phyloP scores from a whole-genome alignment of 2,329 filamentous ascomycete species.

The Fusarium liriodendri region DNA sequence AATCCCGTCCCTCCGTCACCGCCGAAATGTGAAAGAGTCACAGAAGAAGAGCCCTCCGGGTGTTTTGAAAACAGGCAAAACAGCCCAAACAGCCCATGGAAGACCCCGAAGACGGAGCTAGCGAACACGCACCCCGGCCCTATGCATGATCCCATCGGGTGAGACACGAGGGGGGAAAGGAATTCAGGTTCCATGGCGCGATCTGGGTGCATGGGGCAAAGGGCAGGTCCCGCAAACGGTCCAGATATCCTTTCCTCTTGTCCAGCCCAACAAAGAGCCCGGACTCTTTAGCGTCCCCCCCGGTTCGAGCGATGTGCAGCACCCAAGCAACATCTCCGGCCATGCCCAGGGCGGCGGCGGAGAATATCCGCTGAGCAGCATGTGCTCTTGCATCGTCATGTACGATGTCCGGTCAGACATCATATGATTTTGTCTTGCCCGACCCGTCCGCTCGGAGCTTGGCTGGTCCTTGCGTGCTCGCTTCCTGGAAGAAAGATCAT shows the following conservation, averaged over 20 bases:
- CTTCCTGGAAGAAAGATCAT: conserved; percentile 16
- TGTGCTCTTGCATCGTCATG: conserved; percentile 11
- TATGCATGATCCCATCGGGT: conserved; percentile 9
- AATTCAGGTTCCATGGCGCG: conserved; percentile 27
- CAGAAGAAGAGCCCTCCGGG: background rate
- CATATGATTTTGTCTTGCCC: conserved; percentile 28
- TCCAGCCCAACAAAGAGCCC: background rate
- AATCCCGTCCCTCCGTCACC: conserved; percentile 7
- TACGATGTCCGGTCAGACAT: conserved; percentile 14
- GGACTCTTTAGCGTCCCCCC: background rate
- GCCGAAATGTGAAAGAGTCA: conserved; percentile 1
- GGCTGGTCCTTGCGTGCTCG: conserved; percentile 14
- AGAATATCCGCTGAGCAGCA: conserved; percentile 27
- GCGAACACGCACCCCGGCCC: conserved; percentile 5
- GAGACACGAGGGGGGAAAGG: conserved; percentile 9
- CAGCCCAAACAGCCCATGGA: conserved; percentile 29
- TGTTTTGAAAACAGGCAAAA: conserved; percentile 3
- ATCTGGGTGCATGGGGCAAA: conserved; percentile 11
- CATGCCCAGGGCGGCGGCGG: conserved; percentile 6
- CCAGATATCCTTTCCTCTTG: background rate
- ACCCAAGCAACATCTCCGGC: background rate
- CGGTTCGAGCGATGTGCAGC: background rate
- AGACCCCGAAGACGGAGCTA: conserved; percentile 19
- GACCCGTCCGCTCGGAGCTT: conserved; percentile 22
- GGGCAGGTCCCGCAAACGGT: conserved; percentile 18